Evolutionary conservation across 208 protist species (phyloP).

Genomic region (Wallacemonas rigidus): DNA sequence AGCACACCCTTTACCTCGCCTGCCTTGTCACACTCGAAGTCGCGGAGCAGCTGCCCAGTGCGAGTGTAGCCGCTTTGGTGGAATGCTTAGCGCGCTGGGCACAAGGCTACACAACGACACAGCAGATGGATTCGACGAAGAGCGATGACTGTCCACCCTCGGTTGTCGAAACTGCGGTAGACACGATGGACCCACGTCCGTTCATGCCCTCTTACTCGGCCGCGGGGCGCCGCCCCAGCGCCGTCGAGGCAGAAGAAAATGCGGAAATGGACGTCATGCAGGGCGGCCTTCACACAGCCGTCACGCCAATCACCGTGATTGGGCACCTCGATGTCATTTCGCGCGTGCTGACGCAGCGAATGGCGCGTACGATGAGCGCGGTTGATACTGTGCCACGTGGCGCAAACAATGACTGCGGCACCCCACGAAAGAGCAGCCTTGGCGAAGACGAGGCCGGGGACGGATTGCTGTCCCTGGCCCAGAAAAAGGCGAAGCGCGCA

Average conservation of each 20-base stretch:
- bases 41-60: constrained; percentile 52
- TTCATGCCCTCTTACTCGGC: neutral
- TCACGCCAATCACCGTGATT: constrained; percentile 47
- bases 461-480: neutral
- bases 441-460: neutral
- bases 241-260: neutral
- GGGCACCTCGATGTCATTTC: constrained; percentile 52
- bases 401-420: neutral
- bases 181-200: constrained; percentile 7
- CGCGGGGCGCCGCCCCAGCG: neutral
- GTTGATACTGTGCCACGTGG: neutral
- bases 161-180: neutral
- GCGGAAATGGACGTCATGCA: constrained; percentile 17
- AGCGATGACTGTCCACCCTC: neutral
- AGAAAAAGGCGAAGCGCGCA: neutral
- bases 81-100: constrained; percentile 49
- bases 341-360: constrained; percentile 45
- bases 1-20: constrained; percentile 39
- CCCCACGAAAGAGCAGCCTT: neutral
- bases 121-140: constrained; percentile 3
- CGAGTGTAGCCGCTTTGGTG: constrained; percentile 39
- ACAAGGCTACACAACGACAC: constrained; percentile 36
- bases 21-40: constrained; percentile 48
- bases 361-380: constrained; percentile 23
- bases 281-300: constrained; percentile 19